Base-by-base conservation (phyloP, 108 stramenopile genomes). In the Aurantiochytrium sp. region DNA sequence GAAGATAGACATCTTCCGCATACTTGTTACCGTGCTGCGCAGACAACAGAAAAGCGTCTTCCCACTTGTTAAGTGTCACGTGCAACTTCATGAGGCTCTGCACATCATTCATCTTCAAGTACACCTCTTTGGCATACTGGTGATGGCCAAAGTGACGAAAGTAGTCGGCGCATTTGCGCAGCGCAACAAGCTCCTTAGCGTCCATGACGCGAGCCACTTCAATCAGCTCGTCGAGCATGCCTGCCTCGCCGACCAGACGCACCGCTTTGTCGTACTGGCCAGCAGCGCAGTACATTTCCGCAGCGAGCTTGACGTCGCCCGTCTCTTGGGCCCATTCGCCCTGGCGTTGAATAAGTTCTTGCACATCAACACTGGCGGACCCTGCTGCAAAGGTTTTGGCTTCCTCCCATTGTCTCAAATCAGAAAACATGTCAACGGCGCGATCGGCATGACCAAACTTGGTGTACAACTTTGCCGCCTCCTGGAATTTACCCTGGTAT, bases 371-470 rank as follows among this genome's bases (percentile, higher is more conserved):
- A n/a, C 55, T 90, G 3, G 58, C 90, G 51, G 91, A 90, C 59
- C 49, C 53, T 4, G 45, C 44, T 28, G 95, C 93, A 43, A 94
- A 91, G 43, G 44, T 55, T 88, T 92, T 94, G 43, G 95, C 95
- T 60, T 95, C 93, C 23, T 92, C 94, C 93, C 94, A 96, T 72
- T 88, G 72, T 14, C 94, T 72, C 29, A 96, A 87, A 69, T 92
- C 92, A 47, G 92, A 71, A 91, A 94, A 95, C 72, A 96, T 72
- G 88, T 92, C 89, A 72, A 95, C 90, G 45, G 95, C 93, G 5
- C 49, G 14, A 23, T 89, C 87, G 18, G 88, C 76, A 55, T 88
- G 60, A 58, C 93, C 92, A 58, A 90, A 64, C 29, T 91, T 58
- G 42, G 90, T 72, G 89, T 69, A 95, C 12, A 91, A 42, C 87